Percentiles rank a stretch among this genome's conserved stretches.
phyloP scores from a whole-genome alignment of 2,329 filamentous ascomycete species.

The Sporothrix curviconia region DNA sequence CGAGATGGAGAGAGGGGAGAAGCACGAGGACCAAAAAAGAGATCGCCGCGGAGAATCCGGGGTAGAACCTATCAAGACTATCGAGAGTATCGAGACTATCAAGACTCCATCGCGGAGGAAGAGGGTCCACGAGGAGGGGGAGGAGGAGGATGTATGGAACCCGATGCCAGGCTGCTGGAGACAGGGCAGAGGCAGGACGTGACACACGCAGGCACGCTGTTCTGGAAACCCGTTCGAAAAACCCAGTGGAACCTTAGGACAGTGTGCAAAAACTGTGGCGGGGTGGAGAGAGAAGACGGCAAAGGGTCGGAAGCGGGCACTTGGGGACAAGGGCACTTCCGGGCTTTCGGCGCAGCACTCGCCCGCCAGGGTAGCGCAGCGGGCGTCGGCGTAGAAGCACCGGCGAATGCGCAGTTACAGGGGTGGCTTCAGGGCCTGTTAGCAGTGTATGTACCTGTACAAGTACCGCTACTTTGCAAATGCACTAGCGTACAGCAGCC shows the following conservation, averaged over 20 bases:
- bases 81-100: neutral
- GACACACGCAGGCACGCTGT: too few species aligned
- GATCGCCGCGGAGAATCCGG: slow-evolving; percentile 5
- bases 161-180: neutral
- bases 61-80: too few species aligned
- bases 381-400: slow-evolving; percentile 1
- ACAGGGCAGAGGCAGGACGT: too few species aligned
- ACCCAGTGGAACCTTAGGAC: too few species aligned
- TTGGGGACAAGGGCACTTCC: neutral
- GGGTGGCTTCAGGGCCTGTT: too few species aligned
- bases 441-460: too few species aligned
- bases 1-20: neutral
- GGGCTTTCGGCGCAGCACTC: neutral
- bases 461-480: too few species aligned
- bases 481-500: too few species aligned
- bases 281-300: too few species aligned
- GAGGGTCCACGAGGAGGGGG: neutral
- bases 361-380: neutral
- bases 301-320: neutral
- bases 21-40: neutral
- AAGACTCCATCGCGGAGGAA: neutral
- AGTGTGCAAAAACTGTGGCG: neutral
- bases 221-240: too few species aligned
- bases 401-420: neutral
- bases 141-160: neutral